phyloP scores from a whole-genome alignment of 768 basidiomycete species.

The Dentipellis fragilis region DNA sequence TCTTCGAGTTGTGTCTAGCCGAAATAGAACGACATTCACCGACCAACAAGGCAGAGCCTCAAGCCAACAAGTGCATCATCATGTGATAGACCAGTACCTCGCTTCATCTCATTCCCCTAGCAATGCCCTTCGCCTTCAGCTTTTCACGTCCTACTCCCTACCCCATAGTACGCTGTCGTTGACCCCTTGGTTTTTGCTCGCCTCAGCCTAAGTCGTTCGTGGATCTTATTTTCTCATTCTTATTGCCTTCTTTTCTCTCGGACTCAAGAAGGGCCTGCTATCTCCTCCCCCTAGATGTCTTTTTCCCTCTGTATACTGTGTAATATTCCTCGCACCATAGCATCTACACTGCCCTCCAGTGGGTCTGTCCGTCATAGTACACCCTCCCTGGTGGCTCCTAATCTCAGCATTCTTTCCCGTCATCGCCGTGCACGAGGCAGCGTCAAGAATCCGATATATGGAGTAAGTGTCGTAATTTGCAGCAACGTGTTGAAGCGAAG shows the following conservation, averaged over 20 bases:
- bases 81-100: slow-evolving; percentile 33
- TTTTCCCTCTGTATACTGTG: slow-evolving; percentile 7
- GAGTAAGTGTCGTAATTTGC: neutral
- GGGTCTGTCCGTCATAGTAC: slow-evolving; percentile 13
- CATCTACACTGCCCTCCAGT: slow-evolving; percentile 8
- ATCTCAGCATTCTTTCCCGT: slow-evolving; percentile 5
- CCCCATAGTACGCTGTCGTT: neutral
- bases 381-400: slow-evolving; percentile 17
- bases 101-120: neutral
- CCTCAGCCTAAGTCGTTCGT: neutral
- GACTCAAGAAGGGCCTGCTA: neutral
- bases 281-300: neutral
- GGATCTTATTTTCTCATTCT: slow-evolving; percentile 1
- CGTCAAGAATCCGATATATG: neutral
- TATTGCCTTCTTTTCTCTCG: neutral
- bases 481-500: neutral
- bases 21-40: slow-evolving; percentile 75
- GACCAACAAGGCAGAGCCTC: slow-evolving; percentile 34
- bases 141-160: neutral
- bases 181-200: neutral
- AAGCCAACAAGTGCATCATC: slow-evolving; percentile 37
- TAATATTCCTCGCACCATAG: slow-evolving; percentile 9
- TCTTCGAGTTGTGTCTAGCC: slow-evolving; percentile 74
- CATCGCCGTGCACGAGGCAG: neutral
- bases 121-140: neutral